A percentile compares a stretch with the other conserved stretches of the same genome.
Conservation (phyloP, 495 filamentous ascomycete genomes). For the Xylaria grammica region DNA sequence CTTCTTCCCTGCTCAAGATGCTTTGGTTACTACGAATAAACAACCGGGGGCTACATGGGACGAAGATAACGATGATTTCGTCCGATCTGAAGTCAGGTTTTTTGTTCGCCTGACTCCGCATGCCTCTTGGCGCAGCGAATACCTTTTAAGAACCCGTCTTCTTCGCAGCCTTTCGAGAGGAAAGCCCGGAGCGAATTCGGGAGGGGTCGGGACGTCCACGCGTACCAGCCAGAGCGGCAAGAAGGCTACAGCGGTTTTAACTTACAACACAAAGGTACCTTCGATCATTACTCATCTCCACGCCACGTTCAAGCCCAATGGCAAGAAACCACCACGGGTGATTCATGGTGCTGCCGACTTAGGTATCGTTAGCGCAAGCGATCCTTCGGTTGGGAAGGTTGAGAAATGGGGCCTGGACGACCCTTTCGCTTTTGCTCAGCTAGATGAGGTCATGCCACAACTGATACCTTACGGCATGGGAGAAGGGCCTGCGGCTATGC, state of each 20-base stretch:
- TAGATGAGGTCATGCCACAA: conserved; percentile 74
- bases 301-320: conserved; percentile 66
- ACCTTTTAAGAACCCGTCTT: conserved; percentile 83
- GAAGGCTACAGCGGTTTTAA: conserved; percentile 62
- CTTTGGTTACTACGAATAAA: conserved; percentile 40
- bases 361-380: conserved; percentile 73
- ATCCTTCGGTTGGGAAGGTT: conserved; percentile 76
- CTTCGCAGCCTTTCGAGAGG: conserved; percentile 79
- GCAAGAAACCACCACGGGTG: conserved; percentile 74
- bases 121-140: conserved; percentile 92
- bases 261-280: conserved; percentile 80
- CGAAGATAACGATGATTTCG: conserved; percentile 59
- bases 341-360: conserved; percentile 81
- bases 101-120: conserved; percentile 80
- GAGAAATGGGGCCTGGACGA: conserved; percentile 84
- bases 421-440: conserved; percentile 72
- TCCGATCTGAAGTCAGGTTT: conserved; percentile 63
- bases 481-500: conserved; percentile 72
- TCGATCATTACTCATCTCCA: conserved; percentile 77
- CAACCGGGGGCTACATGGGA: conserved; percentile 43
- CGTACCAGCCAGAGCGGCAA: conserved; percentile 59
- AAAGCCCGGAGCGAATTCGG: conserved; percentile 56
- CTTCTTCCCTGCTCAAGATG: conserved; percentile 78
- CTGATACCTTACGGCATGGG: conserved; percentile 79
- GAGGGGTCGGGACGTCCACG: conserved; percentile 42